A percentile compares a stretch with the other conserved stretches of the same genome.
phyloP scores from a whole-genome alignment of 2,329 filamentous ascomycete species.

The Fusarium sp. region DNA sequence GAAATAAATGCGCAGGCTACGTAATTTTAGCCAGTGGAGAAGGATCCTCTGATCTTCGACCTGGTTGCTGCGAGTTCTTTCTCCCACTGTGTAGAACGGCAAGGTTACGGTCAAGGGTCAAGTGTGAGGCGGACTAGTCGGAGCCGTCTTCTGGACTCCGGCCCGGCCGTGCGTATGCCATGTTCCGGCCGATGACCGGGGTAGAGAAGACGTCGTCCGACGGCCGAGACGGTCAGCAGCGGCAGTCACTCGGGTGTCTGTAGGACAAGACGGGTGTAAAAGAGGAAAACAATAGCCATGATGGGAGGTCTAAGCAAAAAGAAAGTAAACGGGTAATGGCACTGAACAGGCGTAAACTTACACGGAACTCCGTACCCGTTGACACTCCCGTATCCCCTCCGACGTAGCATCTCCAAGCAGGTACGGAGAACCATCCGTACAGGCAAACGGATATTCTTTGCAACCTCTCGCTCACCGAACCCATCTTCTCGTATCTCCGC shows the following conservation, averaged over 20 bases:
- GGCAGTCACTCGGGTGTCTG: neutral
- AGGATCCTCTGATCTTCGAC: conserved; percentile 26
- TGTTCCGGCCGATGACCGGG: conserved; percentile 3
- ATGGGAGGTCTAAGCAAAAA: neutral
- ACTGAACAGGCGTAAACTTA: conserved; percentile 6
- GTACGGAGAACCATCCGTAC: neutral
- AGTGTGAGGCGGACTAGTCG: conserved; percentile 23
- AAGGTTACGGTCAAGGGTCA: neutral
- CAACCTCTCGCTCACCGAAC: conserved; percentile 25
- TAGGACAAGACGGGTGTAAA: neutral
- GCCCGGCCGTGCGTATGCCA: conserved; percentile 17
- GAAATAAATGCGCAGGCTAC: conserved; percentile 19
- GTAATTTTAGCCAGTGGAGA: conserved; percentile 22
- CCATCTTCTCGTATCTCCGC: conserved; percentile 33
- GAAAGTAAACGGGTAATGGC: conserved; percentile 3
- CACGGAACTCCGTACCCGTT: conserved; percentile 5
- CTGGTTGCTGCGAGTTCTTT: conserved; percentile 1
- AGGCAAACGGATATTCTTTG: neutral
- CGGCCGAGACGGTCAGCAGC: conserved; percentile 20
- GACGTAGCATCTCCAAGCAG: conserved; percentile 4
- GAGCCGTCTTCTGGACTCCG: conserved; percentile 35
- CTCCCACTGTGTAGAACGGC: conserved; percentile 26
- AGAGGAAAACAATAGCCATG: neutral
- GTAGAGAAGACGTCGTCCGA: conserved; percentile 17
- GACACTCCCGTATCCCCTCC: neutral